Conservation (phyloP, 306 rosid species). For the Vigna hirtella region DNA sequence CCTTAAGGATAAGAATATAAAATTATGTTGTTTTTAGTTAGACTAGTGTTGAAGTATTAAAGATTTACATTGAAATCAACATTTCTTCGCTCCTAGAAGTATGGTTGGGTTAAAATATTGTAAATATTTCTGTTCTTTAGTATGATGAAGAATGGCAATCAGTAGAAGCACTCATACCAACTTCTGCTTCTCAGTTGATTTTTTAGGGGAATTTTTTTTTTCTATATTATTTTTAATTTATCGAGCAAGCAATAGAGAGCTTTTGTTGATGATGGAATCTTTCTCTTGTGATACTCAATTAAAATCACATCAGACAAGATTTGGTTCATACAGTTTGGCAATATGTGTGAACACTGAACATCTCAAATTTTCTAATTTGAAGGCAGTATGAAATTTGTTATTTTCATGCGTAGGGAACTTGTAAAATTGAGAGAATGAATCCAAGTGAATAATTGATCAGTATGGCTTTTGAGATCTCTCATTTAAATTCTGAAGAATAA, state of each 20-base stretch:
- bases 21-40: not conserved
- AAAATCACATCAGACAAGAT: not conserved
- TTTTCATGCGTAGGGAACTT: constrained; percentile 13
- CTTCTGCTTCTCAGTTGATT: not conserved
- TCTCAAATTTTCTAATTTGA: not conserved
- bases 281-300: constrained; percentile 3
- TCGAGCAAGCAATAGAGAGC: not conserved
- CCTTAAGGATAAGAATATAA: not conserved
- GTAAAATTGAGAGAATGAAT: not conserved
- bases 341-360: not conserved
- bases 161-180: not conserved
- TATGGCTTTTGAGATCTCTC: not conserved
- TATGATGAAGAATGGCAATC: not conserved
- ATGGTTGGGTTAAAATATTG: not conserved
- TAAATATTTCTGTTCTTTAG: not conserved
- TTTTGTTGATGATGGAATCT: not conserved
- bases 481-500: not conserved
- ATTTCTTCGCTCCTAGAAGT: not conserved
- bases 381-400: not conserved
- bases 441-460: constrained; percentile 2
- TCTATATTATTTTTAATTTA: constrained; percentile 1
- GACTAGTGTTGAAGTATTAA: not conserved
- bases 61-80: constrained; percentile 13
- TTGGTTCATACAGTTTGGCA: not conserved
- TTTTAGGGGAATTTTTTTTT: not conserved